phyloP scores from a whole-genome alignment of 1,139 yeast genomes.

The Pneumocystis canis region DNA sequence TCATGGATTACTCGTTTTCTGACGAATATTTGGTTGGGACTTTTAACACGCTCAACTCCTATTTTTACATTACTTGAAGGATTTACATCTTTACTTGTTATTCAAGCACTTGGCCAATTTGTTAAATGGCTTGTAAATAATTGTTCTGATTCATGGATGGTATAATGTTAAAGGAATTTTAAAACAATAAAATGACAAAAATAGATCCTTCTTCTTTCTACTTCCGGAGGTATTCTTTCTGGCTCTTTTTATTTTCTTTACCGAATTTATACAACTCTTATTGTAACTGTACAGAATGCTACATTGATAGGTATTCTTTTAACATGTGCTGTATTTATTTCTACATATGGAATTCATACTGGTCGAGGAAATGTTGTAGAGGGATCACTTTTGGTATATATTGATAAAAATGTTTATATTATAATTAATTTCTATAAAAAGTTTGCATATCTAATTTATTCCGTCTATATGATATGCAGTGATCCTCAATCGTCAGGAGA shows the following conservation, averaged over 20 bases:
- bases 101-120: conserved; percentile 82
- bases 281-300: conserved; percentile 56
- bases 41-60: conserved; percentile 55
- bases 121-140: conserved; percentile 55
- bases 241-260: conserved; percentile 64
- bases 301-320: conserved; percentile 73
- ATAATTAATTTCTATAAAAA: background rate
- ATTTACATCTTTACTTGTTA: conserved; percentile 71
- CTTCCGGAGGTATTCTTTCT: conserved; percentile 63
- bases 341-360: conserved; percentile 70
- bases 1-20: conserved; percentile 33
- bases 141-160: conserved; percentile 62
- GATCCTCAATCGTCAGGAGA: conserved; percentile 17
- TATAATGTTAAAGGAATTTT: background rate
- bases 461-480: conserved; percentile 23
- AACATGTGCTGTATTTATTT: conserved; percentile 59
- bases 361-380: conserved; percentile 81
- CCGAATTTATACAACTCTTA: conserved; percentile 67
- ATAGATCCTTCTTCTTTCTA: conserved; percentile 47
- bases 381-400: conserved; percentile 43
- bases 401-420: background rate
- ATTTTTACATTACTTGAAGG: conserved; percentile 83
- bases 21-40: conserved; percentile 51
- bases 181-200: background rate
- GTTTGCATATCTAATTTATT: conserved; percentile 81